phyloP scores from a whole-genome alignment of 2,329 filamentous ascomycete species.

The Leptographium wingfieldii region DNA sequence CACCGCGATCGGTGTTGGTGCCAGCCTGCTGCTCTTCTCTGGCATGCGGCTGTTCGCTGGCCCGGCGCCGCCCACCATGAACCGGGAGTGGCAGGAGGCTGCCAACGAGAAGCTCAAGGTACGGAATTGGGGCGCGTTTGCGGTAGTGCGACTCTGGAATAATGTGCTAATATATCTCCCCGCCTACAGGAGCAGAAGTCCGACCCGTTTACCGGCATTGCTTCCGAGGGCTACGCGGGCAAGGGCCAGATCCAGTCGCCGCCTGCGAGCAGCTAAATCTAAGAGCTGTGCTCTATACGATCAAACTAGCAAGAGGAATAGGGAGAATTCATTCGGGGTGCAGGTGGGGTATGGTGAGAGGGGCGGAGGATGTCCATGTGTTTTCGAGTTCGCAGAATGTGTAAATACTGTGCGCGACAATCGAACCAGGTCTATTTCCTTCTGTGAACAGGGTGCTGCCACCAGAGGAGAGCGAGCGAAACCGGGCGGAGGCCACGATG shows the following conservation, averaged over 20 bases:
- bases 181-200: slow-evolving; percentile 58
- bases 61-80: slow-evolving; percentile 74
- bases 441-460: not conserved
- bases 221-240: slow-evolving; percentile 66
- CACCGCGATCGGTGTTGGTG: slow-evolving; percentile 53
- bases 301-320: not conserved
- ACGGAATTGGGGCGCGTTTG: slow-evolving; percentile 21
- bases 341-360: not conserved
- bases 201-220: slow-evolving; percentile 77
- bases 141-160: not conserved
- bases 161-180: slow-evolving; percentile 6
- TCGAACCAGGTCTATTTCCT: slow-evolving; percentile 9
- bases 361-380: not conserved
- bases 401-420: slow-evolving; percentile 23
- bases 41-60: slow-evolving; percentile 59
- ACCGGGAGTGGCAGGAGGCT: slow-evolving; percentile 91
- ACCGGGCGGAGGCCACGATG: not conserved
- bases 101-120: slow-evolving; percentile 91
- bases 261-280: slow-evolving; percentile 33
- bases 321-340: not conserved
- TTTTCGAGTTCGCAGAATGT: slow-evolving; percentile 6
- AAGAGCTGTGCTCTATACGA: not conserved
- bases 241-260: slow-evolving; percentile 66
- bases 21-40: slow-evolving; percentile 60
- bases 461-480: not conserved